Base-by-base conservation (phyloP, 2,329 filamentous ascomycete species). In the Salinomyces thailandicus region DNA sequence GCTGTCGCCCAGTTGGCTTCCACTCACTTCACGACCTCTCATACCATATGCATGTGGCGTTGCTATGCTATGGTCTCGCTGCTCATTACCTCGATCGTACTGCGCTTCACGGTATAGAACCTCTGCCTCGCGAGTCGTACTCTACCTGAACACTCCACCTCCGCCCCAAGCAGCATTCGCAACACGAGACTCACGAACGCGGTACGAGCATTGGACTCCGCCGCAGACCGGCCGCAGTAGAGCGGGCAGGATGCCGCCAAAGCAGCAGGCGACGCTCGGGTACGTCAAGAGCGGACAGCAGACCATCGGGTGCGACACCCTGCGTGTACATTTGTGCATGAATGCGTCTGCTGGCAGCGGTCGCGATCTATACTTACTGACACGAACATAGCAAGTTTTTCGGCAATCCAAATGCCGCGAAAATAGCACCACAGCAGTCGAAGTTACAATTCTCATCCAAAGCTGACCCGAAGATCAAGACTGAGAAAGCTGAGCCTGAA, bases 381-480 rank as follows among this genome's bases (percentile, higher is more conserved):
- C n/a, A n/a, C n/a, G n/a, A n/a, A 22, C 43, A 38, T 46, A 96
- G 89, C 43, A 91, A 89, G 58, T 95, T 94, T 65, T 93, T 95
- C 56, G 76, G 76, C 14, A 72, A 75, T 28, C 69, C 72, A 17
- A 75, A 75, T 51, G 79, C 76, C 34, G 60, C 70, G 4, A 73
- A 71, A 48, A 61, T 72, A 0, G 65, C 72, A 13, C 70, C 72
- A 24, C 81, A 85, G 57, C 85, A 94, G 60, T 80, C 83, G 1
- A 91, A 79, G 49, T 65, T 93, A 26, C 72, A 81, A 0, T 93
- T 93, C 54, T 76, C 77, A 11, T 53, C 56, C 5, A 60, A 57
- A 27, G 32, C 50, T 13, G 31, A 26, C 13, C 12, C 24, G 13
- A 37, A 48, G 33, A 24, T 39, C 7, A 48, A 53, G 24, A 37